These are phyloP conservation scores for Thuidium tamariscinum DNA, from an alignment of 225 moss, liverwort and hornwort genomes.

Conservation along the genomic window DNA sequence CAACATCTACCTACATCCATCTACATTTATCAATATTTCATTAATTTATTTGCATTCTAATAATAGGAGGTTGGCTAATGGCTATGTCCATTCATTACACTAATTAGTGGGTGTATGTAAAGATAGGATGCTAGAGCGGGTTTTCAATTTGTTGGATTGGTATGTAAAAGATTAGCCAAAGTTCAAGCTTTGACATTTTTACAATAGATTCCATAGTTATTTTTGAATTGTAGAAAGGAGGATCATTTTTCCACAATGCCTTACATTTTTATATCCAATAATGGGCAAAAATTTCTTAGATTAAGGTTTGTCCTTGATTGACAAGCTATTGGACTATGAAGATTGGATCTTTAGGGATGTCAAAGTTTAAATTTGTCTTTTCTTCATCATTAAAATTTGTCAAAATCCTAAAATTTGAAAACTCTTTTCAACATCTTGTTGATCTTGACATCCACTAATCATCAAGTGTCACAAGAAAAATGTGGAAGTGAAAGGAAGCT, in stretches of 20 bases:
- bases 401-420: no score
- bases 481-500: neutral
- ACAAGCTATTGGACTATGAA: neutral
- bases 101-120: no score
- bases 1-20: neutral
- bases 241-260: no score
- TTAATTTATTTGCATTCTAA: neutral
- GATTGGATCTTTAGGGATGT: neutral
- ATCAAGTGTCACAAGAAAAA: neutral
- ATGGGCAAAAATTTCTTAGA: neutral
- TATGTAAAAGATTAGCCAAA: no score
- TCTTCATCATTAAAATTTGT: neutral
- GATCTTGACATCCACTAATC: neutral
- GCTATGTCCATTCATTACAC: neutral
- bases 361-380: neutral
- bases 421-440: neutral
- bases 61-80: neutral
- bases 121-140: accelerated
- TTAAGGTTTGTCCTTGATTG: neutral
- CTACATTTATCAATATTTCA: neutral
- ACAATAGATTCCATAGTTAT: neutral
- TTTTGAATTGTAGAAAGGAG: accelerated
- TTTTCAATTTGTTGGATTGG: neutral
- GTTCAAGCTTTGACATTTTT: neutral
- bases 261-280: accelerated